Evolutionary conservation across 2,329 filamentous ascomycete species (phyloP).

Genomic region (Coleophoma eucalyptorum): DNA sequence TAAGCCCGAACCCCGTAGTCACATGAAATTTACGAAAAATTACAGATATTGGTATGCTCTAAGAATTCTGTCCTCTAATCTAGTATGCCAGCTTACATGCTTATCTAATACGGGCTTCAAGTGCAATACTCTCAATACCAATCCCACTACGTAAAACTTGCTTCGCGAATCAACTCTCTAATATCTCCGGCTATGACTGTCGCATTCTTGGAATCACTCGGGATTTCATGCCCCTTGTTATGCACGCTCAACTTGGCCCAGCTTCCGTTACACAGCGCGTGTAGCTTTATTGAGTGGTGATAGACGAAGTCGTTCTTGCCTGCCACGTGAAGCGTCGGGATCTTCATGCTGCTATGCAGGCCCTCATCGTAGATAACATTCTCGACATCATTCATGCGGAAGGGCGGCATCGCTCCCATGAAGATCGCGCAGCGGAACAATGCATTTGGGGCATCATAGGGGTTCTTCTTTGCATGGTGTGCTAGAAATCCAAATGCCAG

Average conservation of each 20-base stretch:
- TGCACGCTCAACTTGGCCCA: not conserved
- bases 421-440: not conserved
- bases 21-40: too few relatives aligned
- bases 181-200: too few relatives aligned
- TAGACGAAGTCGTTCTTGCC: not conserved
- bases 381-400: not conserved
- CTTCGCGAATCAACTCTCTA: too few relatives aligned
- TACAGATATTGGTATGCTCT: too few relatives aligned
- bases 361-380: not conserved
- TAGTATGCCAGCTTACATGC: too few relatives aligned
- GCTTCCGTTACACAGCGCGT: not conserved
- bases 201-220: too few relatives aligned
- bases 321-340: not conserved
- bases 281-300: not conserved
- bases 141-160: too few relatives aligned
- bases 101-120: too few relatives aligned
- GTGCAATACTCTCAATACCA: too few relatives aligned
- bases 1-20: too few relatives aligned
- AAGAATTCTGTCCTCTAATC: too few relatives aligned
- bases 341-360: not conserved
- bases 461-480: not conserved
- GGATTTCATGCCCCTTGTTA: not conserved
- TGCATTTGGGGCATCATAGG: not conserved
- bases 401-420: not conserved
- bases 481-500: constrained; percentile 34